Base-by-base conservation (phyloP, 2,329 filamentous ascomycete genomes). In the Ascochyta koolunga region DNA sequence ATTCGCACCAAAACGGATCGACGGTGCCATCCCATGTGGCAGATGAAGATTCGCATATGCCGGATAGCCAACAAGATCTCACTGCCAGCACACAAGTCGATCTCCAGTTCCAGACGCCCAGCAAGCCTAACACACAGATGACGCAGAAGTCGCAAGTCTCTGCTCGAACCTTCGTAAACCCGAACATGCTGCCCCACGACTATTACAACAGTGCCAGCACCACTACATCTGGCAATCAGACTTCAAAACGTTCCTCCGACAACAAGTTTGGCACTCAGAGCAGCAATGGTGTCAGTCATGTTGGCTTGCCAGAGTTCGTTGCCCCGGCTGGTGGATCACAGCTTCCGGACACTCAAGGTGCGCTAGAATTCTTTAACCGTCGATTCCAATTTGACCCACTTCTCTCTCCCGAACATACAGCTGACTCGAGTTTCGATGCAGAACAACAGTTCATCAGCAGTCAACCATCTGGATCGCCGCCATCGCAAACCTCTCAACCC, bases 181-280 rank as follows among this genome's bases (percentile, higher is more conserved):
- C 80, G 11, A 82, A 83, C 53, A 84, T 84, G 27, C 81, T 86
- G 67, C 77, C 81, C 15, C 78, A 78, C 19, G 83, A 87, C 83
- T 87, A 86, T 54, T 78, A 87, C 47, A 97, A 98, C 66, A 92
- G 96, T 67, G 93, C 92, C 1, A 96, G 92, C 2, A 96, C 93
- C 1, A 96, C 93, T 1, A 87, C 86, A 19, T 89, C 85, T 3
- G 86, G 87, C n/a, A 95, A 96, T 76, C 87, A 86, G 72, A 93
- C 90, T 2, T 91, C 90, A 1, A 86, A 89, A 57, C 84, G 86
- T 5, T 91, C 89, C 3, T 78, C 86, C 11, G 86, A 84, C 71
- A 88, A 88, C 70, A 90, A 89, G 0, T 89, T 93, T 68, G 81
- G 83, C 53, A 90, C 88, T 0, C 89, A 93, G 69, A 82, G 83